Base-by-base conservation (phyloP, 2,329 filamentous ascomycete genomes). In the Colletotrichum sp. region DNA sequence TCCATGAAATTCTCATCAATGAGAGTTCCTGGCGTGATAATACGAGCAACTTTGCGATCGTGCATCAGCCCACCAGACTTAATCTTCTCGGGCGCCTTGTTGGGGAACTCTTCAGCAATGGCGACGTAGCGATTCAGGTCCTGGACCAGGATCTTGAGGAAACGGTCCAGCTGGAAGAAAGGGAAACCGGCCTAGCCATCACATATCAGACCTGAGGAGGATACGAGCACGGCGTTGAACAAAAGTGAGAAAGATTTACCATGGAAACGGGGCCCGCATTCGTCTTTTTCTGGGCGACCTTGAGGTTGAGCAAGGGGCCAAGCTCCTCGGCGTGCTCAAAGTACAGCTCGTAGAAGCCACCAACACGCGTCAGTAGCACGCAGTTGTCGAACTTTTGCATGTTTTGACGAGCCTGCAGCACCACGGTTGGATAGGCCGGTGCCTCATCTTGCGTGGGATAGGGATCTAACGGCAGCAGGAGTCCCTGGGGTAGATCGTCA, bases 1-100 rank as follows among this genome's bases (percentile, higher is more conserved):
- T 98, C 95, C 88, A 99, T 96, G 83, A 98, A 99, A 80, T 96
- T 96, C 85, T 99, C 97, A 84, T 99, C 97, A 78, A 99, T 98
- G 69, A 99, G 88, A 2, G 97, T 99, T 24, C 97, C 97, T 2
- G 97, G 96, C 1, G 97, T 98, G 81, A 99, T 92, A 79, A 99
- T 93, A 73, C 97, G 93, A 21, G 95, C 91, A 16, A 99, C 95
- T 79, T 89, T 92, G 30, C 97, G 93, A 82, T 97, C 94, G 83
- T 97, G 97, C 87, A 96, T 89, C 77, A 96, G 86, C 5, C 95
- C 95, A 16, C 95, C 95, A 24, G 92, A 90, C 81, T 93, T 96
- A 78, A 93, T 86, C 84, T 92, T 95, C 71, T 92, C 92, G 5
- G 92, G 88, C 6, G 91, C 88, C 77, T 92, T 90, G 80, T 97